These are phyloP conservation scores for Oryza glaberrima DNA, from an alignment of 176 grass and related monocot species.

Conservation along the genomic window DNA sequence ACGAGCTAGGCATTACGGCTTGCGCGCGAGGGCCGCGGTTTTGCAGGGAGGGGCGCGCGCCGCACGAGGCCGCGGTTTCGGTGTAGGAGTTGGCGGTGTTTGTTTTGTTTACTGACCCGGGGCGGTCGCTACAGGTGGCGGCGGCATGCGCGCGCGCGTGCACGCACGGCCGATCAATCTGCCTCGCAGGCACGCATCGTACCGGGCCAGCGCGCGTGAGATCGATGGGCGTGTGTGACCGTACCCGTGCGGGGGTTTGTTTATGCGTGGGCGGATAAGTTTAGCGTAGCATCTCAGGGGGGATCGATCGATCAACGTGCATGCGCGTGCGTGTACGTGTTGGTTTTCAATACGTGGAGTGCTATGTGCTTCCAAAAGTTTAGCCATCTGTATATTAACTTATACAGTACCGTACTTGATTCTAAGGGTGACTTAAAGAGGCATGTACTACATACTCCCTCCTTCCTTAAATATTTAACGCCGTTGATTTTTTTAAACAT, in stretches of 20 bases:
- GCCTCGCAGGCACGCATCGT: too few species aligned
- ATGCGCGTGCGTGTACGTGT: constrained; percentile 1
- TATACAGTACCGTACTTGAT: not conserved
- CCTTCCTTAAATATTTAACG: too few species aligned
- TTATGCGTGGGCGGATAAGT: constrained; percentile 30
- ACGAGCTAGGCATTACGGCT: too few species aligned
- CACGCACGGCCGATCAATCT: too few species aligned
- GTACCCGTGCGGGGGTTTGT: constrained; percentile 4
- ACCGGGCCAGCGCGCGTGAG: too few species aligned
- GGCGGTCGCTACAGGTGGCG: not conserved
- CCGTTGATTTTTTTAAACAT: too few species aligned
- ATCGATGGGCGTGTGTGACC: too few species aligned
- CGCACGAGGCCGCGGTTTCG: too few species aligned
- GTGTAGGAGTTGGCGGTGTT: not conserved
- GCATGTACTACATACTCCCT: not conserved
- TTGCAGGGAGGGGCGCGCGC: too few species aligned
- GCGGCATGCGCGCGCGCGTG: too few species aligned
- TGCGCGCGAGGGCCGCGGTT: too few species aligned
- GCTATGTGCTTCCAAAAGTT: constrained; percentile 19
- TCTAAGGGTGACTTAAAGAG: not conserved
- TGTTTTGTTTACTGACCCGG: not conserved
- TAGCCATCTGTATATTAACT: not conserved
- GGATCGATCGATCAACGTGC: constrained; percentile 10
- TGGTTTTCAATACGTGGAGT: constrained; percentile 20
- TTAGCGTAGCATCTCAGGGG: not conserved